Evolutionary conservation across 2,329 filamentous ascomycete species (phyloP), one percentile per base, ranked within the genome.

Genomic region (Aspergillus pseudoviridinutans): DNA sequence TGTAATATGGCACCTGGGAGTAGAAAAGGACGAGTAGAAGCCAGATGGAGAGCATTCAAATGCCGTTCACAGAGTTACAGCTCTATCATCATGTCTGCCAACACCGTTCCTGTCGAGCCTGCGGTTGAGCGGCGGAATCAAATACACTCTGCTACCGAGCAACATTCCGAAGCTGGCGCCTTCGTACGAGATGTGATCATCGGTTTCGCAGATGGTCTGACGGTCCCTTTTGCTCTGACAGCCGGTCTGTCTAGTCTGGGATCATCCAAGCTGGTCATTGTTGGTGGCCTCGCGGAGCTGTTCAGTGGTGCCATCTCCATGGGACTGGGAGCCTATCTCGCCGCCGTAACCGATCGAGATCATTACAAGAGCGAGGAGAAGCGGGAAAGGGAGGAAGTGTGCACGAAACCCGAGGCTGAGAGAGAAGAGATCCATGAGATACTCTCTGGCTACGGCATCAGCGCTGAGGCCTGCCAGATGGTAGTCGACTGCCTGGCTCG

Each of bases 171-270:
- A 9, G 38, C 38, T 20, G 38, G 38, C 7, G 14, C 38, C 38
- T 41, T 41, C 3, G 38, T 41, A 17, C 38, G 38, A 53, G 55
- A 57, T 28, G 32, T 84, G 61, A 89, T 87, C 60, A 84, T 91
- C 58, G 88, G 88, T 49, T 86, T 90, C 66, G 84, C 87, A 1
- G 88, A 91, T 67, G 88, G 88, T 4, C 78, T 91, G 55, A 91
- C 88, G 0, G 88, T 91, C 0, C 88, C 88, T 2, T 91, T 91
- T 62, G 88, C 88, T 17, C 76, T 91, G 50, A 89, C 87, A 0
- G 87, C 88, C 1, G 87, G 88, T n/a, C 78, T 91, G 56, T 66
- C 59, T 5, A 70, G 66, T 22, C 77, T 87, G 35, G 84, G 84
- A 25, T 77, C 81, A 66, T 83, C 83, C 14, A 79, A 78, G 50